phyloP scores from a whole-genome alignment of 2,329 filamentous ascomycete genomes.

The Fusarium succisae region DNA sequence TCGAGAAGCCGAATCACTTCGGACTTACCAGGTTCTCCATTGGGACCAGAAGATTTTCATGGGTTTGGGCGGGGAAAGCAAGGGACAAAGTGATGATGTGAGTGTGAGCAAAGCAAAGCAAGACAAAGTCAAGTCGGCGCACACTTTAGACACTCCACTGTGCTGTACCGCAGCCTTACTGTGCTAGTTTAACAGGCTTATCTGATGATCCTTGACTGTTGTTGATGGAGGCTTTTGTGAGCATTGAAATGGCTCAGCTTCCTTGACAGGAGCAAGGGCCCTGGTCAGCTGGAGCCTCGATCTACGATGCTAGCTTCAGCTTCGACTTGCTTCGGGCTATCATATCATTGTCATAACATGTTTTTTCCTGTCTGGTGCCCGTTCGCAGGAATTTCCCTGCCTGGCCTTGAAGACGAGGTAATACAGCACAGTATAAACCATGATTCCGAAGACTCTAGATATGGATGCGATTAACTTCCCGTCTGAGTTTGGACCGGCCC shows the following conservation, averaged over 20 bases:
- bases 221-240: constrained; percentile 17
- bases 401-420: neutral
- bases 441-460: constrained; percentile 5
- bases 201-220: constrained; percentile 33
- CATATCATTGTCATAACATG: constrained; percentile 13
- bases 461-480: constrained; percentile 26
- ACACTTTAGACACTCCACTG: constrained; percentile 11
- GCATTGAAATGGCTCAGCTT: constrained; percentile 25
- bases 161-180: constrained; percentile 18
- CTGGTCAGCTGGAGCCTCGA: constrained; percentile 37
- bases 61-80: constrained; percentile 21
- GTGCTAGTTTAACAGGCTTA: constrained; percentile 26
- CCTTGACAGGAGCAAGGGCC: constrained; percentile 33
- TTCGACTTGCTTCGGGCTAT: constrained; percentile 12
- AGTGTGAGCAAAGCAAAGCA: constrained; percentile 3
- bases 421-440: constrained; percentile 10
- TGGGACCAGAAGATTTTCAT: constrained; percentile 5
- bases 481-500: constrained; percentile 34
- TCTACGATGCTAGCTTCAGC: constrained; percentile 29
- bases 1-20: constrained; percentile 26
- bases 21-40: constrained; percentile 17
- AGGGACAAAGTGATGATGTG: constrained; percentile 28
- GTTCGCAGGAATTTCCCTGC: constrained; percentile 7
- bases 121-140: constrained; percentile 15
- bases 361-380: neutral